Percentiles rank a stretch among this genome's conserved stretches.
Conservation (phyloP, 208 protist species). For the Leishmania martiniquensis region DNA sequence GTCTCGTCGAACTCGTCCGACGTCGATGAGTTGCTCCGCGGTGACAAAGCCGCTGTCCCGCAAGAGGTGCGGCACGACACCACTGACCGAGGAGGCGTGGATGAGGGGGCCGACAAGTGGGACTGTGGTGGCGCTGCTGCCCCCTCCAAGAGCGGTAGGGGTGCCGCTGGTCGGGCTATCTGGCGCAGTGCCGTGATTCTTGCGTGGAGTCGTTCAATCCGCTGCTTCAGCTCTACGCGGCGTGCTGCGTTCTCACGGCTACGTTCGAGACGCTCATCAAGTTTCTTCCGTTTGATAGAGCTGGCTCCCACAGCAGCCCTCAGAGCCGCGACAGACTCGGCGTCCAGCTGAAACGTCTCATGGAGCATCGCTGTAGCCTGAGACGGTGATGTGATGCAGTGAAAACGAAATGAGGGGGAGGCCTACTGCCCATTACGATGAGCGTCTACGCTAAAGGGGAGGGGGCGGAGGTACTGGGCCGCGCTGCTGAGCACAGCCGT, state of each 20-base stretch:
- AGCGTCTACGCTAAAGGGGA: no score
- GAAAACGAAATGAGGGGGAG: no score
- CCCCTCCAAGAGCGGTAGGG: background rate
- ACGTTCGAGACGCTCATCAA: conserved; percentile 17
- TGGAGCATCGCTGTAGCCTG: background rate
- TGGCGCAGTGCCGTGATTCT: conserved; percentile 1
- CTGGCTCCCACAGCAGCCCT: conserved; percentile 12
- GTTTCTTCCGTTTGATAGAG: conserved; percentile 9
- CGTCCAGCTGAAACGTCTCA: conserved; percentile 14
- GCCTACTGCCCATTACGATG: no score
- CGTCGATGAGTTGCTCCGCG: background rate
- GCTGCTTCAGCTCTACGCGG: conserved; percentile 10
- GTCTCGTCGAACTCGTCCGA: conserved; percentile 32
- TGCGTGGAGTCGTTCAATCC: background rate
- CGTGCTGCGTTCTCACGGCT: conserved; percentile 11
- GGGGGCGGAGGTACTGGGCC: no score
- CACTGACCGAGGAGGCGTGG: background rate
- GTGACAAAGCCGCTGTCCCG: background rate
- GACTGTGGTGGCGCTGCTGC: background rate
- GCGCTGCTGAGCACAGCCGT: no score
- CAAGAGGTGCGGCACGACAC: background rate
- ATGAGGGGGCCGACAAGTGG: background rate
- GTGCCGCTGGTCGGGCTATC: background rate
- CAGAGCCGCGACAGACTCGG: conserved; percentile 22
- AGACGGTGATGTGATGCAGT: background rate